Base-by-base conservation (phyloP, 2,329 filamentous ascomycete genomes). In the Arthrobotrys conoides region DNA sequence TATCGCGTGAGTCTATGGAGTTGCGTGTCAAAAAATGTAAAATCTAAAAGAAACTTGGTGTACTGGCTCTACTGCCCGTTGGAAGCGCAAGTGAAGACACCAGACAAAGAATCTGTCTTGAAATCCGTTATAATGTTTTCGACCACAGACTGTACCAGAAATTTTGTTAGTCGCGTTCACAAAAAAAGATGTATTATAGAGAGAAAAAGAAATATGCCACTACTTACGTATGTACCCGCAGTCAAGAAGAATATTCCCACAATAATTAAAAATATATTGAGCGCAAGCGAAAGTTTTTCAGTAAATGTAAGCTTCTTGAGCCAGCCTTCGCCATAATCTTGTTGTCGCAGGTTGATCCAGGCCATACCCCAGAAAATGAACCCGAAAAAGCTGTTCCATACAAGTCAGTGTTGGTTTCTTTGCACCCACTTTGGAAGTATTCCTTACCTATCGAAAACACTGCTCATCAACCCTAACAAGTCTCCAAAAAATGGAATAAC, bases 351-450 rank as follows among this genome's bases (percentile, higher is more conserved):
- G 71, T 91, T 89, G 82, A 94, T 88, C 83, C 93, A 95, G 0
- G 92, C 92, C 0, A 93, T 88, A 12, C 91, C 92, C 92, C 92
- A 97, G 87, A 97, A 97, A 83, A 97, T 97, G 87, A 97, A 97
- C 24, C 94, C 94, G 82, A 95, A 95, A 87, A 94, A 95, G 68
- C 95, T 85, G 12, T 61, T n/a, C 9, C 18, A 97, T 93, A 83
- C 97, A 97, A 0, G 97, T 88, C 3, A 93, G 93, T n/a, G 90
- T 92, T 27, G 8, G 33, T 44, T 9, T 4, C 91, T 94, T 92
- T 79, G 93, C 87, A 3, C 90, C 90, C 84, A 1, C 91, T 87
- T 24, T n/a, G 89, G 46, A 2, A 20, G 18, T 6, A 14, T 3
- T 61, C 38, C 61, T 30, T 41, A 73, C 70, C 71, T 76, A 38